A percentile compares a stretch with the other conserved stretches of the same genome.
phyloP scores from a whole-genome alignment of 495 filamentous ascomycete species.

The Wilcoxina mikolae region DNA sequence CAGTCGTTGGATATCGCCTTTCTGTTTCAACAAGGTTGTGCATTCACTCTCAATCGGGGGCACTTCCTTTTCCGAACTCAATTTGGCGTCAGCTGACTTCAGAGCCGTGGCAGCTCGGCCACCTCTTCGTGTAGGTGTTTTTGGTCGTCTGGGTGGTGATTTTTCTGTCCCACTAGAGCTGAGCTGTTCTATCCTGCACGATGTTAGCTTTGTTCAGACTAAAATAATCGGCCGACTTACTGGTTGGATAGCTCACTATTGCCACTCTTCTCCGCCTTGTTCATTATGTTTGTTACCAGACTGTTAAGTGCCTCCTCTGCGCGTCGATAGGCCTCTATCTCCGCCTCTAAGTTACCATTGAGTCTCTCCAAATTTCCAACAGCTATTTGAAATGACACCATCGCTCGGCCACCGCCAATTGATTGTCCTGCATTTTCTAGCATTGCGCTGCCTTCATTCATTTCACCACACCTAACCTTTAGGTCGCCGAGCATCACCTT shows the following conservation, averaged over 20 bases:
- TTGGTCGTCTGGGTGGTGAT: slow-evolving; percentile 17
- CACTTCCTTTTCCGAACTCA: slow-evolving; percentile 7
- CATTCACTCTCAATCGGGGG: slow-evolving; percentile 35
- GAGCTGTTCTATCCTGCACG: neutral
- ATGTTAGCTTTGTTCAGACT: neutral
- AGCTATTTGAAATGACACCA: slow-evolving; percentile 33
- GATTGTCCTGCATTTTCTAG: slow-evolving; percentile 38
- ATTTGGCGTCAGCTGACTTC: slow-evolving; percentile 20
- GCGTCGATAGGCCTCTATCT: slow-evolving; percentile 28
- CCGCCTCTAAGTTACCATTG: slow-evolving; percentile 22
- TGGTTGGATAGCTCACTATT: slow-evolving; percentile 13
- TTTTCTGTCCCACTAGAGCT: neutral
- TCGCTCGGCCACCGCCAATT: slow-evolving; percentile 35
- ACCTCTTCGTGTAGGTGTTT: slow-evolving; percentile 19
- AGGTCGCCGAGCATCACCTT: slow-evolving; percentile 47
- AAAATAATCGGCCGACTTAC: neutral
- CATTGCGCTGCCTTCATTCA: slow-evolving; percentile 46
- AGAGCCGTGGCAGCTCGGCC: slow-evolving; percentile 21
- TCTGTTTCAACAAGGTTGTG: slow-evolving; percentile 41
- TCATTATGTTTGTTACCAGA: slow-evolving; percentile 10
- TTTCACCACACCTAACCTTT: slow-evolving; percentile 47
- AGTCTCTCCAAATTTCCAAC: slow-evolving; percentile 27
- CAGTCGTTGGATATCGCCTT: slow-evolving; percentile 47
- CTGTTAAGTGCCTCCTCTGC: slow-evolving; percentile 19
- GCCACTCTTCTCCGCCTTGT: slow-evolving; percentile 11